phyloP scores from a whole-genome alignment of 2,329 filamentous ascomycete genomes.

The Lecanosticta acicola region DNA sequence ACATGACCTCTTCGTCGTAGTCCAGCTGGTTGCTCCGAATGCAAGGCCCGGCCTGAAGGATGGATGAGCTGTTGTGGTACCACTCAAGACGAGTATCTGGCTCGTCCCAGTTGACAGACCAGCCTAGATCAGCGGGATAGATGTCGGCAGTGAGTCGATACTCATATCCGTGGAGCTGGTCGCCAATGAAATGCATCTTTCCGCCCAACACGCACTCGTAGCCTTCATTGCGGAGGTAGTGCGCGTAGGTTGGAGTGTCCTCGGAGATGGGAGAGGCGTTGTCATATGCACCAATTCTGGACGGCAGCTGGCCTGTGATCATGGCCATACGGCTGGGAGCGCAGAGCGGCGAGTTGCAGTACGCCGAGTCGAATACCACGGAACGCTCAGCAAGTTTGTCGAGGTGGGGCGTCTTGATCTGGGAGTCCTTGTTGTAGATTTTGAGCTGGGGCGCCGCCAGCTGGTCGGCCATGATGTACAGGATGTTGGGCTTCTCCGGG shows the following conservation, averaged over 20 bases:
- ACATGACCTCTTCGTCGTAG: slow-evolving; percentile 95
- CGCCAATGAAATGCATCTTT: slow-evolving; percentile 97
- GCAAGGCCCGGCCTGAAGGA: slow-evolving; percentile 81
- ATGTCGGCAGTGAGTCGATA: slow-evolving; percentile 90
- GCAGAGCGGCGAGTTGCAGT: slow-evolving; percentile 89
- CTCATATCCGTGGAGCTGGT: slow-evolving; percentile 92
- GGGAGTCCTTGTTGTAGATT: slow-evolving; percentile 82
- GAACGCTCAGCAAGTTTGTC: slow-evolving; percentile 74
- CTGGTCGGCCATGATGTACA: slow-evolving; percentile 97
- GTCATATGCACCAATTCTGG: slow-evolving; percentile 87
- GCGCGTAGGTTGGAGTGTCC: slow-evolving; percentile 84
- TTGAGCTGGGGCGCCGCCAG: slow-evolving; percentile 84
- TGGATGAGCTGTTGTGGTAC: slow-evolving; percentile 95
- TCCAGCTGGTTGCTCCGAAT: slow-evolving; percentile 92
- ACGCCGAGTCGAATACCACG: slow-evolving; percentile 88
- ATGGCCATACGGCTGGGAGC: slow-evolving; percentile 90
- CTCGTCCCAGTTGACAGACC: slow-evolving; percentile 93
- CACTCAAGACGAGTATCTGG: slow-evolving; percentile 79
- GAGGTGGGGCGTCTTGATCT: slow-evolving; percentile 88
- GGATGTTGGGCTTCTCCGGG: slow-evolving; percentile 61
- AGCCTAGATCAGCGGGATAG: slow-evolving; percentile 89
- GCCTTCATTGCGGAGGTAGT: slow-evolving; percentile 76
- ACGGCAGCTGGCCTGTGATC: slow-evolving; percentile 86
- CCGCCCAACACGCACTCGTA: slow-evolving; percentile 89
- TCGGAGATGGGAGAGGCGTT: slow-evolving; percentile 80